Conservation (phyloP, 805 yeast genomes). For the Saccharomyces eubayanus region DNA sequence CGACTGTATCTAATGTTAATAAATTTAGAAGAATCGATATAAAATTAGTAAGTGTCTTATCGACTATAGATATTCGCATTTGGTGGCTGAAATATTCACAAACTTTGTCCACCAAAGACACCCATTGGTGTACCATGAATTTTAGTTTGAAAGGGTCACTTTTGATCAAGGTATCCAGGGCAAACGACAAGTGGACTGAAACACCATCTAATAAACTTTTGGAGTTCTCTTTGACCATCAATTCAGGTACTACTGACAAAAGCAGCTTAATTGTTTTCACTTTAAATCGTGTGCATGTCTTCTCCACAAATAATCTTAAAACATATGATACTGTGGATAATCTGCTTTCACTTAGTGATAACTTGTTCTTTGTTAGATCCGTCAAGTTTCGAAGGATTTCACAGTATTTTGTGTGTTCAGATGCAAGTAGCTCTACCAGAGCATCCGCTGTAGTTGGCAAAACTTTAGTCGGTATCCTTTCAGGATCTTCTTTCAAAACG, state of each 20-base stretch:
- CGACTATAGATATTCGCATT: constrained; percentile 12
- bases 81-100: constrained; percentile 9
- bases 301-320: constrained; percentile 25
- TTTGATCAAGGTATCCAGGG: constrained; percentile 13
- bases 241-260: constrained; percentile 18
- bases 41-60: constrained; percentile 25
- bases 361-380: constrained; percentile 26
- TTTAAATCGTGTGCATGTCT: constrained; percentile 19
- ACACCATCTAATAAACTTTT: constrained; percentile 12
- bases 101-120: constrained; percentile 11
- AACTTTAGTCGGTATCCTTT: constrained; percentile 13
- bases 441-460: constrained; percentile 21
- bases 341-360: constrained; percentile 26
- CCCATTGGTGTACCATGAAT: constrained; percentile 22
- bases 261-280: constrained; percentile 20
- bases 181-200: constrained; percentile 21
- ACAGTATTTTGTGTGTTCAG: constrained; percentile 31
- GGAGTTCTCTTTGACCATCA: constrained; percentile 12
- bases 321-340: constrained; percentile 22
- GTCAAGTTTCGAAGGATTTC: constrained; percentile 3
- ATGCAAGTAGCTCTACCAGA: constrained; percentile 26
- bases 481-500: constrained; percentile 19
- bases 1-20: constrained; percentile 20
- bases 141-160: constrained; percentile 20
- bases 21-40: constrained; percentile 19